Conservation (phyloP, 148 eudicot species). For the Rhododendron vialii region DNA sequence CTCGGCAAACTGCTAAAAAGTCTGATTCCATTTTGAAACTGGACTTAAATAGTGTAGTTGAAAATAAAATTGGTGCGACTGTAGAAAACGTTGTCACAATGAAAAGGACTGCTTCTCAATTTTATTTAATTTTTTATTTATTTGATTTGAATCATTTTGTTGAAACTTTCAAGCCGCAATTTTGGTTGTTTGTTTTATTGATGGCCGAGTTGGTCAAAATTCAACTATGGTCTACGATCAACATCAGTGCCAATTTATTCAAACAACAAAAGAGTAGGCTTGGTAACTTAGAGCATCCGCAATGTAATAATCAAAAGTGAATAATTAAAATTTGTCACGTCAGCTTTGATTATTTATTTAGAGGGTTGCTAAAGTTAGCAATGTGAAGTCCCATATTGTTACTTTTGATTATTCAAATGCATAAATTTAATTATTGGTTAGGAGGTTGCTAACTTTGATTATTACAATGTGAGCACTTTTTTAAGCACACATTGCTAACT, state of each 20-base stretch:
- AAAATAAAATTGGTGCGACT: not conserved
- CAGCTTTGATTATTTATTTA: no score
- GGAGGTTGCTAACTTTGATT: no score
- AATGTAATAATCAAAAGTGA: no score
- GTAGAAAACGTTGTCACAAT: not conserved
- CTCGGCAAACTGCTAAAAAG: no score
- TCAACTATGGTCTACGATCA: not conserved
- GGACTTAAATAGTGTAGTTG: not conserved
- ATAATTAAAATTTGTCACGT: no score
- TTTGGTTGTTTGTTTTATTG: not conserved
- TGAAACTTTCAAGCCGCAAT: not conserved
- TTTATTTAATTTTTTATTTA: no score
- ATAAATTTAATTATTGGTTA: no score
- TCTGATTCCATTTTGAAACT: not conserved
- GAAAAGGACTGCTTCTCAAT: not conserved
- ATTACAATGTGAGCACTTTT: no score
- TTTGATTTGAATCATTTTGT: not conserved
- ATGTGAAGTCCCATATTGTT: no score
- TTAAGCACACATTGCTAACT: no score
- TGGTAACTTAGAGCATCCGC: not conserved
- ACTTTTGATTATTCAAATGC: no score
- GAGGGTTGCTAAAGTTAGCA: no score
- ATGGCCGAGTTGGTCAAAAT: not conserved
- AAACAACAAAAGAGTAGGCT: not conserved
- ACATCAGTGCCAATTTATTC: not conserved